phyloP scores from a whole-genome alignment of 228 moss, liverwort and hornwort genomes.

The Sphagnum fallax region DNA sequence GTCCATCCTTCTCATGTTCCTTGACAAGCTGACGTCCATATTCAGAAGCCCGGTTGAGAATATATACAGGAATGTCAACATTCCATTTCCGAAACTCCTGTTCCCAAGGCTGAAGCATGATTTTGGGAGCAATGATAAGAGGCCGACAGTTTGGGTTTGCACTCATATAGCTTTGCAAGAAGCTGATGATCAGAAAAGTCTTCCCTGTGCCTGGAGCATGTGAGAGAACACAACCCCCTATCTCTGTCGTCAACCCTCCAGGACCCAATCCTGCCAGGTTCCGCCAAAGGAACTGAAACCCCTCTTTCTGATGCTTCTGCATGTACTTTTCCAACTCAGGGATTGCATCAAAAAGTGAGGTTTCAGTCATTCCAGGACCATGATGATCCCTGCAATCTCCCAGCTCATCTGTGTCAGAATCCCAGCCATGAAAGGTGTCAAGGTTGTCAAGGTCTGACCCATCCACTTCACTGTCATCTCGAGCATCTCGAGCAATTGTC shows the following conservation, averaged over 20 bases:
- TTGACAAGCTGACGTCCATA: constrained; percentile 42
- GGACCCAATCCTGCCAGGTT: constrained; percentile 51
- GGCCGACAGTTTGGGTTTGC: constrained; percentile 50
- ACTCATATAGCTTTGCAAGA: constrained; percentile 79
- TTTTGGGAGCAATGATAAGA: constrained; percentile 91
- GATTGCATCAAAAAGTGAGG: constrained; percentile 46
- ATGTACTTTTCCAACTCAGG: constrained; percentile 53
- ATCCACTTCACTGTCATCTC: constrained; percentile 16
- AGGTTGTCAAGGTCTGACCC: constrained; percentile 16
- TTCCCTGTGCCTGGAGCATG: constrained; percentile 98
- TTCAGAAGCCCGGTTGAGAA: constrained; percentile 56
- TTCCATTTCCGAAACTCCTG: constrained; percentile 84
- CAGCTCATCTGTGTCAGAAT: constrained; percentile 14
- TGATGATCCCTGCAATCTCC: constrained; percentile 11
- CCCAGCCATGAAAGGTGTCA: constrained; percentile 17
- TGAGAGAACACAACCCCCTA: constrained; percentile 85
- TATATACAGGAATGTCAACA: constrained; percentile 63
- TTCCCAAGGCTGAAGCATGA: constrained; percentile 92
- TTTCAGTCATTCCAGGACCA: too few species aligned
- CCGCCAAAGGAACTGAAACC: constrained; percentile 88
- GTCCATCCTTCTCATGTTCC: constrained; percentile 50
- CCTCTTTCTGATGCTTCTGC: constrained; percentile 81
- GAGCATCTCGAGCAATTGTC: background rate
- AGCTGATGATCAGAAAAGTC: constrained; percentile 81
- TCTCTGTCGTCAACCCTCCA: constrained; percentile 25